These are phyloP conservation scores for Polyporus tsugae DNA, from an alignment of 1,284 basidiomycete species.

Conservation along the genomic window DNA sequence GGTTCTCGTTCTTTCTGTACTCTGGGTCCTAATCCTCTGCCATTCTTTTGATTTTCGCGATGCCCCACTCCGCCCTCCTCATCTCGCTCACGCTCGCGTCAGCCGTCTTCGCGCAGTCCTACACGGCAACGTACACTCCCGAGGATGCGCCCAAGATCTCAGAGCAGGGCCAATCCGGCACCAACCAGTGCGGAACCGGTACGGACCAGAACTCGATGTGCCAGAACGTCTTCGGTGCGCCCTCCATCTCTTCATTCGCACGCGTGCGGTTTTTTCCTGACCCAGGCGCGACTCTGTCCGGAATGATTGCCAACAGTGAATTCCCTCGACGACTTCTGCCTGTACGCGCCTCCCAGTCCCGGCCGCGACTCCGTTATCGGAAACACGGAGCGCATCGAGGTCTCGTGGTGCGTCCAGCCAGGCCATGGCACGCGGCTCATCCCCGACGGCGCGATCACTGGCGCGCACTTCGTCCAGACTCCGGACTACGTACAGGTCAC, in stretches of 20 bases:
- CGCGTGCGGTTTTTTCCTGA: neutral
- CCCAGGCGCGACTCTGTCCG: slow-evolving; percentile 22
- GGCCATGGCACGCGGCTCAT: slow-evolving; percentile 78
- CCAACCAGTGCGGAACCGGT: slow-evolving; percentile 69
- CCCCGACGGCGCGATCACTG: slow-evolving; percentile 75
- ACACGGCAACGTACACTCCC: slow-evolving; percentile 49
- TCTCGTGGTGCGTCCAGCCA: slow-evolving; percentile 75
- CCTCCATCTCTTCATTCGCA: slow-evolving; percentile 3
- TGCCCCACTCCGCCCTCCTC: slow-evolving; percentile 31
- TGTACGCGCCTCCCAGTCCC: slow-evolving; percentile 64
- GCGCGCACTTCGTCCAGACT: slow-evolving; percentile 77
- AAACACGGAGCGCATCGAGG: slow-evolving; percentile 69
- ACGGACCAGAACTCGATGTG: slow-evolving; percentile 66
- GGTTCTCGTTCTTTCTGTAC: slow-evolving; percentile 8
- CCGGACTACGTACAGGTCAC: slow-evolving; percentile 77
- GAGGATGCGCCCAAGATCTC: slow-evolving; percentile 57
- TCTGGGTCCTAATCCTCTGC: neutral
- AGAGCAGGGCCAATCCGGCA: slow-evolving; percentile 70
- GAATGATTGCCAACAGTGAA: slow-evolving; percentile 56
- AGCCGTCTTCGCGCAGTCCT: slow-evolving; percentile 42
- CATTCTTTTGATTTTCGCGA: slow-evolving; percentile 16
- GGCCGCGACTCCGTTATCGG: slow-evolving; percentile 61
- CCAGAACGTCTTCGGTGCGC: slow-evolving; percentile 70
- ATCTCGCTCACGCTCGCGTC: slow-evolving; percentile 32
- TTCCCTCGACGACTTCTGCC: slow-evolving; percentile 66